A percentile compares a stretch with the other conserved stretches of the same genome.
Evolutionary conservation across 352 stramenopile species (phyloP).

Genomic region (Phytophthora constricta): DNA sequence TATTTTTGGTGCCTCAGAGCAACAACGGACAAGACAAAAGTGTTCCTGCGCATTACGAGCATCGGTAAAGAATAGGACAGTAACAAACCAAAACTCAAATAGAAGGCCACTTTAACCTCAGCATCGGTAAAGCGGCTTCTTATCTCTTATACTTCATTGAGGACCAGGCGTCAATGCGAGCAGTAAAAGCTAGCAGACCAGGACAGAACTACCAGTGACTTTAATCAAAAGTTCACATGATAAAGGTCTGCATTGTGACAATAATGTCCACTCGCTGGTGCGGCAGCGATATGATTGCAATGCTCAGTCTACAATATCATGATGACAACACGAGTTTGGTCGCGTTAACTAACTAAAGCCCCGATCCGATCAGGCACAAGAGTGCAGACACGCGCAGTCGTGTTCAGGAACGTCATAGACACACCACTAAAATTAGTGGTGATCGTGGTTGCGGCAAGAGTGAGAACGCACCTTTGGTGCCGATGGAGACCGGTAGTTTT

Average conservation of each 20-base stretch:
- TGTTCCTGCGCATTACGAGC: not conserved
- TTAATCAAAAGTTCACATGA: no score
- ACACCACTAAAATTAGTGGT: slow-evolving; percentile 12
- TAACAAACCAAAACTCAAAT: no score
- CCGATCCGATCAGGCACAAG: not conserved
- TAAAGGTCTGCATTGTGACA: no score
- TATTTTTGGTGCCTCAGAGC: not conserved
- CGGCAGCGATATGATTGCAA: no score
- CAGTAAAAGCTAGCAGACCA: no score
- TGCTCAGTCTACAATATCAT: no score
- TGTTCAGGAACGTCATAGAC: slow-evolving; percentile 5
- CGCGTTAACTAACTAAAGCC: slow-evolving; percentile 14
- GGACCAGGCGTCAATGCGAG: no score
- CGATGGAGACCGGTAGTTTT: slow-evolving; percentile 29
- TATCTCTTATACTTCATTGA: no score
- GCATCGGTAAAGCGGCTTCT: no score
- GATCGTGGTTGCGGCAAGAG: slow-evolving; percentile 14
- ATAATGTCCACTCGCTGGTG: no score
- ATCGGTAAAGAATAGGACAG: not conserved
- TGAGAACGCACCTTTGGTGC: slow-evolving; percentile 1
- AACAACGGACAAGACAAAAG: not conserved
- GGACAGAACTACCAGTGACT: no score
- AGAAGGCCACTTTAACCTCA: no score
- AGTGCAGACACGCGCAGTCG: slow-evolving; percentile 6
- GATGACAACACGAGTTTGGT: not conserved